Percentiles rank a stretch among this genome's conserved stretches.
These are phyloP conservation scores for Monosporozyma siamensis DNA, from an alignment of 805 yeast genomes.

Conservation along the genomic window DNA sequence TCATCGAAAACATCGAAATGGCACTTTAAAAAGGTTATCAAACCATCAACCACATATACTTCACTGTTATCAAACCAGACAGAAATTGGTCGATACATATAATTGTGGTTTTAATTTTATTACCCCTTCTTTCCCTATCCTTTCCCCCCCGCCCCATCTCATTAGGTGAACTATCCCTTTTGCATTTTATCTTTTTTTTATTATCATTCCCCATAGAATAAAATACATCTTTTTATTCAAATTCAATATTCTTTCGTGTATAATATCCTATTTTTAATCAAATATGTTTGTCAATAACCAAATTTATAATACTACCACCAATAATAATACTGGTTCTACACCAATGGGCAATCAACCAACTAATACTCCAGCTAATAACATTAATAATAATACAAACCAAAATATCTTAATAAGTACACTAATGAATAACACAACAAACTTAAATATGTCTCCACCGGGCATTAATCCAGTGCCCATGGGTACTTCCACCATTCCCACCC, in stretches of 20 bases:
- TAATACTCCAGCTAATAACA: too few species aligned
- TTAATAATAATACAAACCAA: neutral
- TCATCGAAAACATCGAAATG: too few species aligned
- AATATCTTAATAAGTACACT: neutral
- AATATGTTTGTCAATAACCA: conserved; percentile 1
- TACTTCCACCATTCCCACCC: neutral
- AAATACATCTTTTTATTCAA: neutral
- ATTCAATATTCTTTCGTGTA: neutral
- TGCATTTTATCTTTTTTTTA: neutral
- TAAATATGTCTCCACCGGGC: conserved; percentile 1
- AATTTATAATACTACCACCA: neutral
- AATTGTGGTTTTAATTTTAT: too few species aligned
- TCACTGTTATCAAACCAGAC: too few species aligned
- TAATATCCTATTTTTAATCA: neutral
- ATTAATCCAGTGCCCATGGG: neutral
- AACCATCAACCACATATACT: too few species aligned
- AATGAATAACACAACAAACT: neutral
- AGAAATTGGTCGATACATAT: too few species aligned
- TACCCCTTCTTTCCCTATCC: too few species aligned
- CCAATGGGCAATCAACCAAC: neutral
- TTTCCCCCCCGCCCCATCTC: too few species aligned
- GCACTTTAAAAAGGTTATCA: too few species aligned
- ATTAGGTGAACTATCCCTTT: too few species aligned
- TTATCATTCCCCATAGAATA: neutral
- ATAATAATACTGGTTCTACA: neutral